Conservation (phyloP, 1,139 yeast species). For the Zygotorulaspora mrakii region DNA sequence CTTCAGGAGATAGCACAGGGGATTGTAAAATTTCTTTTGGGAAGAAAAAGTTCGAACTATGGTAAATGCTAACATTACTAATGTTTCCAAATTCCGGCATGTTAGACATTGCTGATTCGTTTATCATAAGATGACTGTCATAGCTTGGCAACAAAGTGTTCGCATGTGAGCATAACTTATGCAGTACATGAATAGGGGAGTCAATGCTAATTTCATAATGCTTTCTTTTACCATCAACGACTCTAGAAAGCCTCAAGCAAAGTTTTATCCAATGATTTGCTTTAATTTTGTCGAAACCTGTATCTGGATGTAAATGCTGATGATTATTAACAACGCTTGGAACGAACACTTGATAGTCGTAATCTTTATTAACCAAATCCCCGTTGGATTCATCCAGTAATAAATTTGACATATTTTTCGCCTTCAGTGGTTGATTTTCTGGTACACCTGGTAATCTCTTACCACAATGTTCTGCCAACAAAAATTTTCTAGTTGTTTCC, state of each 20-base stretch:
- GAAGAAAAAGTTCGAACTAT: conserved; percentile 40
- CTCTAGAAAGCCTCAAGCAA: conserved; percentile 68
- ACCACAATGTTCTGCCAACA: conserved; percentile 78
- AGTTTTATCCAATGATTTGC: conserved; percentile 93
- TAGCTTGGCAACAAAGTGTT: conserved; percentile 53
- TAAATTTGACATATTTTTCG: conserved; percentile 42
- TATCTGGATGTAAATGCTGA: conserved; percentile 51
- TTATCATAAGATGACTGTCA: conserved; percentile 27
- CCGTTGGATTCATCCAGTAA: conserved; percentile 38
- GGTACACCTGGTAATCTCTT: conserved; percentile 37
- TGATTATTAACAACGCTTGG: conserved; percentile 91
- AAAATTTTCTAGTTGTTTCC: conserved; percentile 80
- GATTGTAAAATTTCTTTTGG: conserved; percentile 41
- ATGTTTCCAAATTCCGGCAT: conserved; percentile 17
- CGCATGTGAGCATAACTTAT: conserved; percentile 65
- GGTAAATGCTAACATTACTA: conserved; percentile 23
- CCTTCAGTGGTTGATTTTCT: conserved; percentile 36
- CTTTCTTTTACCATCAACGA: conserved; percentile 60
- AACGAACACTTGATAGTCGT: conserved; percentile 78
- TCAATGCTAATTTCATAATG: conserved; percentile 90
- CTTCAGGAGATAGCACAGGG: conserved; percentile 54
- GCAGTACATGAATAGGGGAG: conserved; percentile 73
- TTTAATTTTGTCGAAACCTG: conserved; percentile 71
- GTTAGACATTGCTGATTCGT: conserved; percentile 11
- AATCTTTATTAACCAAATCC: conserved; percentile 52